Base-by-base conservation (phyloP, 352 stramenopile genomes). In the Phytophthora cactorum region DNA sequence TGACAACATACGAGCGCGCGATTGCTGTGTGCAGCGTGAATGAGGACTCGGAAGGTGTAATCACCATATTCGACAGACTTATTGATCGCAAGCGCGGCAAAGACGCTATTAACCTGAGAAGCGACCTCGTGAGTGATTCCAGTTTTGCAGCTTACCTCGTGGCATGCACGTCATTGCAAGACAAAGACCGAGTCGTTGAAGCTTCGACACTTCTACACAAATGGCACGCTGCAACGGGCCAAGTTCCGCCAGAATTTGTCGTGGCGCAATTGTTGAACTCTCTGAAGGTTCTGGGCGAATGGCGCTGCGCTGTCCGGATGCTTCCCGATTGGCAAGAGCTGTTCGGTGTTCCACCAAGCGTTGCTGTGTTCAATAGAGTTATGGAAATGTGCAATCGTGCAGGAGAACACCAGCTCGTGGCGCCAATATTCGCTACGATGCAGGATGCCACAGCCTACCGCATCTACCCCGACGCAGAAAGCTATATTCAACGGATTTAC, bases 401-500 rank as follows among this genome's bases (percentile, higher is more conserved):
- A n/a, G 69, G 51, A 36, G 68, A 90, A 66, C 74, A 81, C 53
- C 70, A 82, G 12, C 67, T 77, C 11, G 82, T 78, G 15, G 70
- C 84, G 34, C 82, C 79, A 52, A 91, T 94, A 56, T 94, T 92
- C 47, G 49, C 70, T 39, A 90, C 82, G 1, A 91, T 94, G 82
- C 73, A 90, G 32, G 75, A 81, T 53, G 52, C 79, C 10, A 58
- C 63, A 7, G 72, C 66, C 15, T 88, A 87, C 45, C 79, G 70
- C 3, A 64, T 92, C 8, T 74, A 59, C 47, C 82, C 82, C 14
- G 81, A 81, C 10, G 64, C 71, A 11, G 78, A 81, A 58, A 90
- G 81, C 56, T 93, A 90, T 46, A 81, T 93, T n/a, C 74, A 95
- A 78, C 75, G 68, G 10, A 92, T 95, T 59, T 90, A 80, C 29